A percentile compares a stretch with the other conserved stretches of the same genome.
phyloP scores from a whole-genome alignment of 208 protist genomes.

The Polymyxa betae region DNA sequence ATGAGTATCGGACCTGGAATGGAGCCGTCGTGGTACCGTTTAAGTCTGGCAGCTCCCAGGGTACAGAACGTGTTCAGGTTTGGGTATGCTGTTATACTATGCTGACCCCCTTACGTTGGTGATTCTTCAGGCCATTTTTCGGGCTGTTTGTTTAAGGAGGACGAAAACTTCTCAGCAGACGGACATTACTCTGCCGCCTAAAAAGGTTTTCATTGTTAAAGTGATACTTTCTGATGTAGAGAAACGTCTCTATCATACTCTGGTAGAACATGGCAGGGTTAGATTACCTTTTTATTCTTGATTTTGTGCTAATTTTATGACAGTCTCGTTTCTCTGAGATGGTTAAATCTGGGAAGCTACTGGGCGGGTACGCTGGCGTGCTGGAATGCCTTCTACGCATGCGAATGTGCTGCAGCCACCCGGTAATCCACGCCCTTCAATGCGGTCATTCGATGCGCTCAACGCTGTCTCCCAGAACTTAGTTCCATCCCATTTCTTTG shows the following conservation, averaged over 20 bases:
- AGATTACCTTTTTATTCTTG: not conserved
- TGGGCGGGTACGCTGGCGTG: not conserved
- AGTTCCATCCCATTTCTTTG: conserved; percentile 32
- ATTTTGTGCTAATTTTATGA: not conserved
- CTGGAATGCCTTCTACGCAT: conserved; percentile 21
- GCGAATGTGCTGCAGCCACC: conserved; percentile 45
- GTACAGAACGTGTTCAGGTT: conserved; percentile 3
- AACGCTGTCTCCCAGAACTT: not conserved
- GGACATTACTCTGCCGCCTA: not conserved
- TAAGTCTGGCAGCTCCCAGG: conserved; percentile 4
- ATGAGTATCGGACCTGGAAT: not conserved
- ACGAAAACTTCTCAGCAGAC: not conserved
- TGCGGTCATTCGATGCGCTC: not conserved
- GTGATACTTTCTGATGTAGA: not conserved
- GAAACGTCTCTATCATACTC: not conserved
- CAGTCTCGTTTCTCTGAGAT: not conserved
- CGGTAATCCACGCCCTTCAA: not conserved
- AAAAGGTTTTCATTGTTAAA: not conserved
- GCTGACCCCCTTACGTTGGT: not conserved
- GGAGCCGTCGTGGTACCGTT: not conserved
- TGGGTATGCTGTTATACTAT: not conserved
- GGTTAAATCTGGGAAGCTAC: not conserved
- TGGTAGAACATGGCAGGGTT: not conserved
- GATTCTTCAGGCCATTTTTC: conserved; percentile 33
- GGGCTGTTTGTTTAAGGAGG: not conserved